Evolutionary conservation across 257 asterid genomes (phyloP).

Genomic region (Parsonsia alboflavescens): DNA sequence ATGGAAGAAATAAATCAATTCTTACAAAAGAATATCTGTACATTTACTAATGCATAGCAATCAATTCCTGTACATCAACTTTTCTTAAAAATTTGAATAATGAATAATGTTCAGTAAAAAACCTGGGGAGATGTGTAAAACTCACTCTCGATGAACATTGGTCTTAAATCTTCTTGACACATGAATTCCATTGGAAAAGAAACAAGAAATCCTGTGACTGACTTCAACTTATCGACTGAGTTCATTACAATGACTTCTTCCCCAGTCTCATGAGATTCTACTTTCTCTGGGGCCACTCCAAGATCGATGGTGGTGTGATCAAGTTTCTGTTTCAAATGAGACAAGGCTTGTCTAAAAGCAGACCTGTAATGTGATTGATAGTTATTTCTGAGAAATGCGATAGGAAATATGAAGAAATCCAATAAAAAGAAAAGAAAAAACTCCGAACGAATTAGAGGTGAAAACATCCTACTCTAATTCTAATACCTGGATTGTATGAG

Average conservation of each 20-base stretch:
- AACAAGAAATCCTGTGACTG: slow-evolving; percentile 69
- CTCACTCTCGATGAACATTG: slow-evolving; percentile 82
- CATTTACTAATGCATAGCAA: neutral
- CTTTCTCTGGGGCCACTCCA: slow-evolving; percentile 72
- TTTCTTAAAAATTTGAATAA: neutral
- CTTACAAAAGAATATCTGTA: neutral
- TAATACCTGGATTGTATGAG: slow-evolving; percentile 69
- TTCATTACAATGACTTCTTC: slow-evolving; percentile 28
- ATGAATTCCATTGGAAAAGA: slow-evolving; percentile 88
- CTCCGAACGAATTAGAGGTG: neutral
- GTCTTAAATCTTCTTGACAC: slow-evolving; percentile 85
- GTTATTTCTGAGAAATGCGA: neutral
- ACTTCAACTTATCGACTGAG: slow-evolving; percentile 43
- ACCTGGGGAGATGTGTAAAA: slow-evolving; percentile 82
- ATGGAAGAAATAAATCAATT: neutral
- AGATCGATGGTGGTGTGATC: slow-evolving; percentile 81
- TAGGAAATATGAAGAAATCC: neutral
- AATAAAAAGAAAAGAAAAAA: neutral
- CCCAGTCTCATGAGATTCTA: slow-evolving; percentile 43
- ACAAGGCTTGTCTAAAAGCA: slow-evolving; percentile 72
- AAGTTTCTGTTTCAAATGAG: slow-evolving; percentile 67
- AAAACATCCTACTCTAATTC: neutral
- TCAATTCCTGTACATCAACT: neutral
- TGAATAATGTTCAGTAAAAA: slow-evolving; percentile 46
- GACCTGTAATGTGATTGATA: slow-evolving; percentile 37